Evolutionary conservation across 495 filamentous ascomycete species (phyloP).

Genomic region (Hypoxylon crocopeplum): DNA sequence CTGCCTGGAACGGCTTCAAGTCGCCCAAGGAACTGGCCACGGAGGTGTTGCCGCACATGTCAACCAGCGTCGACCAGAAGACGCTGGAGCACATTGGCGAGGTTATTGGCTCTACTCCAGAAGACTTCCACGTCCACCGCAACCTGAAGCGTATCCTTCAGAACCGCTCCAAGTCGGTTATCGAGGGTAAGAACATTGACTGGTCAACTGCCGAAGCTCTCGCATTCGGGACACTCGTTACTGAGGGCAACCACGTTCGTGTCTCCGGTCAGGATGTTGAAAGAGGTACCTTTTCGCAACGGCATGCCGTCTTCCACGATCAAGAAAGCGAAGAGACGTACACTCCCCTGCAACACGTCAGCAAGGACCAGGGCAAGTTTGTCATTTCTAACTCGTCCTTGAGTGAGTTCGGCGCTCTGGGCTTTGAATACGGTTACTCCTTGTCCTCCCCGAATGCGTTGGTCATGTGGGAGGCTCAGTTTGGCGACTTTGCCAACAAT

Average conservation of each 20-base stretch:
- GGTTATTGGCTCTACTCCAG: constrained; percentile 75
- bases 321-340: constrained; percentile 92
- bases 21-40: constrained; percentile 96
- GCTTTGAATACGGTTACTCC: constrained; percentile 99
- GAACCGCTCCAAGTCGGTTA: constrained; percentile 88
- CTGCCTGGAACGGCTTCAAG: constrained; percentile 99
- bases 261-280: constrained; percentile 98
- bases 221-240: constrained; percentile 89
- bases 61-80: constrained; percentile 76
- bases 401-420: constrained; percentile 92
- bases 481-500: constrained; percentile 99
- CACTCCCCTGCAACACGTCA: constrained; percentile 88
- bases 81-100: constrained; percentile 79
- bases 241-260: constrained; percentile 94
- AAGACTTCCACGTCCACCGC: constrained; percentile 85
- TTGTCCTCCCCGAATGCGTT: constrained; percentile 94
- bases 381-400: constrained; percentile 97
- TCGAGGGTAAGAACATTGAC: constrained; percentile 93
- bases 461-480: constrained; percentile 99
- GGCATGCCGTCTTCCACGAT: constrained; percentile 96
- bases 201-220: constrained; percentile 97
- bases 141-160: constrained; percentile 96
- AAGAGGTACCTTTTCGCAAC: constrained; percentile 98
- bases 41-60: constrained; percentile 90
- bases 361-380: constrained; percentile 88